Base-by-base conservation (phyloP, 1,139 yeast genomes). In the Suhomyces atakaporum region DNA sequence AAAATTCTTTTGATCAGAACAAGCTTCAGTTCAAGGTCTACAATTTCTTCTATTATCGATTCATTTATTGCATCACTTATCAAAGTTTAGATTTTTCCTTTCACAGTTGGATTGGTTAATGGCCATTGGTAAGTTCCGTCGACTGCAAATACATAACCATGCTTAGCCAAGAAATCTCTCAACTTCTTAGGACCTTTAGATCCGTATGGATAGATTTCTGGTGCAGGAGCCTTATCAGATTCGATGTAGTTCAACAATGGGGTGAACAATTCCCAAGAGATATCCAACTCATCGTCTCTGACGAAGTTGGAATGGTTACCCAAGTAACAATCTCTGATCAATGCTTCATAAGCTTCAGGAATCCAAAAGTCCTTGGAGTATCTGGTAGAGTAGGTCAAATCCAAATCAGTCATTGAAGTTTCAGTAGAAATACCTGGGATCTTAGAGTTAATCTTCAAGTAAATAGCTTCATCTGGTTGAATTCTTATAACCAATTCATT, bases 261-360 rank as follows among this genome's bases (percentile, higher is more conserved):
- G 12, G 97, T 90, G 70, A 92, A 90, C 43, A 92, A 69, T 53
- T 77, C 75, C 99, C 99, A 92, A 42, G 95, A 83, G 42, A 84
- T 81, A 43, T 90, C 97, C 59, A 94, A 78, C 69, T 92, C 99
- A 61, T 92, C 99, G 60, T 90, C 97, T 69, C 98, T 84, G 25
- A 92, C 98, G 61, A 94, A 92, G 69, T 90, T 90, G 43, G 97
- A 84, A 67, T 92, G 98, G 65, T 90, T 95, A 41, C 95, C 98
- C 51, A 80, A 75, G 58, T 84, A 69, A 45, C 92, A 86, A 63
- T 94, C 98, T 62, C 95, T 79, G 52, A 92, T 87, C 53, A 92
- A 79, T 2, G 96, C 85, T 69, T 94, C 98, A 64, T 92, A 92
- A 32, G 97, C 98, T 71, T 90, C 97, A 35, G 98, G 97, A 54